Evolutionary conservation across 495 filamentous ascomycete genomes (phyloP), one percentile per base, ranked within the genome.

Genomic region (Saxophila tyrrhenica): DNA sequence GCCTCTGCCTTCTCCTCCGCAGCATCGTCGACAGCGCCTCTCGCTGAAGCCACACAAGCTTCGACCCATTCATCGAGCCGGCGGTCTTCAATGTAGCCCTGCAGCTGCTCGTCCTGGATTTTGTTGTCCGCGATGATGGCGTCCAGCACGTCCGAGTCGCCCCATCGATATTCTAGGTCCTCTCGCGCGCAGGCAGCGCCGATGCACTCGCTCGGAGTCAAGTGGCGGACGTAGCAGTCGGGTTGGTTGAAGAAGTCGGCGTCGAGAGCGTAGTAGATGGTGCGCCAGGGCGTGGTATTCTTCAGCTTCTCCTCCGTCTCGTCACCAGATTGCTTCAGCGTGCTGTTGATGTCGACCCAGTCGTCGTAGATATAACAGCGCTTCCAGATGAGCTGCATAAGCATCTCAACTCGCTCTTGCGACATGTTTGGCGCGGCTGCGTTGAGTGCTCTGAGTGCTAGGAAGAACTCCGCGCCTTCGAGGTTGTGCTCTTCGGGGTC

Each of bases 331-430:
- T n/a, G 19, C 15, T 78, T 75, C 43, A 73, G 59, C 47, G 73
- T 77, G 49, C 73, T 68, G 59, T 79, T 80, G 58, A 84, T 70
- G 23, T 60, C 67, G 45, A 73, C 73, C 85, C 87, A 95, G 64
- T 94, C 78, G 62, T 94, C 87, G 44, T 78, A 77, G 50, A 89
- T 76, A 56, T 82, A 80, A 61, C 85, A 86, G 38, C 89, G 80
- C 58, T 89, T 80, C 89, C 89, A 95, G 51, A 94, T 83, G 24
- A 91, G 73, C 35, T 79, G 81, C 59, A 84, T 78, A 41, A 81
- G 69, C 46, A 75, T 68, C 29, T 80, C 72, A 39, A 73, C 65
- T 32, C 77, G 76, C 1, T 75, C 76, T n/a, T 67, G 60, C 43
- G 75, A 67, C 41, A 61, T 67, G 15, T 73, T 70, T 22, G 72